Evolutionary conservation across 1,284 basidiomycete genomes (phyloP), one percentile per base, ranked within the genome.

Genomic region (Mycosarcoma maydis): DNA sequence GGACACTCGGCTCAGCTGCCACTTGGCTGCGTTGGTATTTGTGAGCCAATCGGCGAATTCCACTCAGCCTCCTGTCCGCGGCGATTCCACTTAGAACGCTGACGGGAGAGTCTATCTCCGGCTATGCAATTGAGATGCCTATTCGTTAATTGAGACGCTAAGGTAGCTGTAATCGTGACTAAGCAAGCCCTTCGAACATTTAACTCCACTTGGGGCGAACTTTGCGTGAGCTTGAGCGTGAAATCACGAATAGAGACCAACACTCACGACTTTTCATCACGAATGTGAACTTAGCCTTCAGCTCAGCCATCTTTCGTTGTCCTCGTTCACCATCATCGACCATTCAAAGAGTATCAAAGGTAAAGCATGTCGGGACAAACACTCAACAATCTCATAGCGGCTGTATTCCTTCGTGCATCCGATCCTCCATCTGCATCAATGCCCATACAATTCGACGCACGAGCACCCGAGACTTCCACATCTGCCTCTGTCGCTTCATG

Each of bases 381-480:
- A 17, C 53, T 70, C 30, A 65, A 56, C 34, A 49, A 65, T 23
- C 56, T 70, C 23, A 55, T 70, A 23, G 42, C 56, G 2, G 47
- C 67, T 32, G 42, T 65, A 19, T 70, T 64, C 38, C 26, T 57
- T 4, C 52, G 42, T 1, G 67, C 67, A 0, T 51, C 67, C 8
- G 32, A 65, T n/a, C 67, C 67, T 2, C 60, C 60, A 17, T 48
- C 60, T 7, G 52, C 67, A 6, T 52, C 67, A 1, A 40, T 60
- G 13, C 60, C 60, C 26, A 40, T 33, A 19, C 38, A 51, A 11
- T 59, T 66, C 16, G 55, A 58, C 30, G 39, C 62, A 13, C 51
- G 55, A n/a, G 45, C 46, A 22, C 27, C 54, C 26, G 45, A 39
- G 33, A 30, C 62, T 3, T 34, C 52, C 27, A 24, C 48, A 9